Evolutionary conservation across 495 filamentous ascomycete species (phyloP).

Genomic region (Penicillium roqueforti): DNA sequence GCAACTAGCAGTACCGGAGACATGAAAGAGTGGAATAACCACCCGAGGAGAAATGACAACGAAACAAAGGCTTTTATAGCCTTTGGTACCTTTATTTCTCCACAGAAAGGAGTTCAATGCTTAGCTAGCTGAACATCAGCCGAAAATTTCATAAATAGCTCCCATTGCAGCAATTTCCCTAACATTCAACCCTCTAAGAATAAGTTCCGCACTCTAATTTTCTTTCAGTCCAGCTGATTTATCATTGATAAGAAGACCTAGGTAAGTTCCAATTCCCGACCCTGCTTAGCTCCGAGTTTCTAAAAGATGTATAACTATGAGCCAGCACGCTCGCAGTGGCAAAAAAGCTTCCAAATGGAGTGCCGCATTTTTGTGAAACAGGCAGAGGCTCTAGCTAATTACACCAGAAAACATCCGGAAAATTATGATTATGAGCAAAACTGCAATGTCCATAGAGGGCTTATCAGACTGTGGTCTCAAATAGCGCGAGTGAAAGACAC

Average conservation of each 20-base stretch:
- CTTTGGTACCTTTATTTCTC: neutral
- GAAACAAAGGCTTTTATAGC: neutral
- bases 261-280: neutral
- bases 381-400: neutral
- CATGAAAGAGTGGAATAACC: neutral
- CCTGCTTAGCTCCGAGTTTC: neutral
- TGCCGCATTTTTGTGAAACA: neutral
- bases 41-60: neutral
- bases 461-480: neutral
- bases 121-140: neutral
- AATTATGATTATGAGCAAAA: neutral
- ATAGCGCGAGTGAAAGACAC: neutral
- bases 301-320: neutral
- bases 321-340: neutral
- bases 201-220: neutral
- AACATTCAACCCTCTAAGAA: neutral
- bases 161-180: neutral
- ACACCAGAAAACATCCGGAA: neutral
- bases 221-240: neutral
- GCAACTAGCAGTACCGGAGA: neutral
- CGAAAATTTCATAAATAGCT: neutral
- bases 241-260: neutral
- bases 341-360: neutral
- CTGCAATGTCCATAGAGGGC: neutral
- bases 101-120: neutral